Conservation (phyloP, 306 rosid genomes). For the Canavalia ensiformis region DNA sequence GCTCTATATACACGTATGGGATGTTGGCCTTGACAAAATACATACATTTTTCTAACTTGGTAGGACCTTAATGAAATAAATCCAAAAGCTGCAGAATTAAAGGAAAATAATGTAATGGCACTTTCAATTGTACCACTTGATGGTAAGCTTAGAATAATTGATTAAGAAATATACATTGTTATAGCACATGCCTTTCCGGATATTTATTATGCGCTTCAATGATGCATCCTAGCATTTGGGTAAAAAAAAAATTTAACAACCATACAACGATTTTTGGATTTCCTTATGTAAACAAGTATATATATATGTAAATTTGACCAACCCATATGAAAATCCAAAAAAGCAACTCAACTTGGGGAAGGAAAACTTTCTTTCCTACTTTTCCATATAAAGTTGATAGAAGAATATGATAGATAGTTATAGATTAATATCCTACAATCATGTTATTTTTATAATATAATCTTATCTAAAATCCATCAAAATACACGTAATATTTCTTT, state of each 20-base stretch:
- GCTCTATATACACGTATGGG: background rate
- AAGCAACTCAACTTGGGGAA: background rate
- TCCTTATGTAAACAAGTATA: background rate
- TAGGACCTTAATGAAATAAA: conserved; percentile 84
- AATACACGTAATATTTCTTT: background rate
- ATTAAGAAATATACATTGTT: conserved; percentile 20
- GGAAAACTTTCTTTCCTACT: background rate
- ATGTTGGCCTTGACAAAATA: conserved; percentile 27
- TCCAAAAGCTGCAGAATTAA: conserved; percentile 74
- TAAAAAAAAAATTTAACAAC: background rate
- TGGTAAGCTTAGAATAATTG: conserved; percentile 62
- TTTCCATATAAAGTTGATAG: background rate
- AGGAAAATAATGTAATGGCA: conserved; percentile 88
- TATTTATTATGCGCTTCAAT: background rate
- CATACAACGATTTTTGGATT: background rate
- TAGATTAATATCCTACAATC: conserved; percentile 45
- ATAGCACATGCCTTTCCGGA: background rate
- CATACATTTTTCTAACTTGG: conserved; percentile 18
- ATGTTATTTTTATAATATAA: conserved; percentile 15
- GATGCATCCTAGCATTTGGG: conserved; percentile 18
- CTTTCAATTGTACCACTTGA: conserved; percentile 86
- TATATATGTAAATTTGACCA: background rate
- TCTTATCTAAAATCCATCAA: background rate
- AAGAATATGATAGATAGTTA: conserved; percentile 4
- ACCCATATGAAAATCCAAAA: background rate